Evolutionary conservation across 768 basidiomycete genomes (phyloP), one percentile per base, ranked within the genome.

Genomic region (Lentinula detonsa): DNA sequence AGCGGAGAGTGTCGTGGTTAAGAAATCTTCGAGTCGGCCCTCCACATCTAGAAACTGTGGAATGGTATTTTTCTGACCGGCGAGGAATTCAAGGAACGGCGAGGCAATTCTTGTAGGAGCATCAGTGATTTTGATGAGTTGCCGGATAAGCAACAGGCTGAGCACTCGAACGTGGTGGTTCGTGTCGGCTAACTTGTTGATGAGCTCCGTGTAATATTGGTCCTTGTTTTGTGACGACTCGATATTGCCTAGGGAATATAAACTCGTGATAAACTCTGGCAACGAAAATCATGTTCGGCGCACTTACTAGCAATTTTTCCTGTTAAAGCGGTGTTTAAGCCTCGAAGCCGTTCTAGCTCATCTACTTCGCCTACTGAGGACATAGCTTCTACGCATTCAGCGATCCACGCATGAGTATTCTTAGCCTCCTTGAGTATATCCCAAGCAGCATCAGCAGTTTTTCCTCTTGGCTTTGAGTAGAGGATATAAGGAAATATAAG

Each of bases 401-500:
- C 72, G 16, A 91, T 68, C 74, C 87, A 77, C 63, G 81, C 80
- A 59, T 77, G 74, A 9, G 63, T 60, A 57, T 57, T 59, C 61
- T 65, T 37, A 11, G 65, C 66, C 53, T 77, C 78, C n/a, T 67
- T 70, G 60, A 94, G 68, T n/a, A 81, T 71, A 59, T 86, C 85
- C 93, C 93, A 95, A 0, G 86, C 83, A n/a, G 79, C 69, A 21
- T 82, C 78, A 0, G 85, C 79, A 0, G 83, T 88, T 68, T 84
- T 86, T 62, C 87, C 81, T 55, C 86, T 80, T 2, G 87, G 73
- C 67, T 89, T 92, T 6, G 90, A 87, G 65, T 84, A 87, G 15
- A 95, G 70, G 48, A 95, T 73, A 67, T 85, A 84, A 0, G 93
- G 89, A 68, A 93, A 90, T 58, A 95, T 71, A 1, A 87, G 68